Conservation (phyloP, 2,329 filamentous ascomycete genomes). For the Daldinia sp. region DNA sequence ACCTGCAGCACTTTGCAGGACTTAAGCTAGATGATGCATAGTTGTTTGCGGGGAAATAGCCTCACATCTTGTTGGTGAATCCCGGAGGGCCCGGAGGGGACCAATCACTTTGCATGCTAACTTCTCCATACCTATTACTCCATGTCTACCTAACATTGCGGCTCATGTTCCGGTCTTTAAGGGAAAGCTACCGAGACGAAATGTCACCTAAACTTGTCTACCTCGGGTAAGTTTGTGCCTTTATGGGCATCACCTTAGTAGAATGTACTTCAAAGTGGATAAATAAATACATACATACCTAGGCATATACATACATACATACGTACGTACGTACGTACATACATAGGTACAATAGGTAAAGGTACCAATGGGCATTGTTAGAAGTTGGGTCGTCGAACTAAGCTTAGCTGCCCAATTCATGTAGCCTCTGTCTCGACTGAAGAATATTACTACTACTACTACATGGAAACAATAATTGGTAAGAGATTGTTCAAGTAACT, state of each 20-base stretch:
- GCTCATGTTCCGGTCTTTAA: constrained; percentile 24
- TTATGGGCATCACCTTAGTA: constrained; percentile 1
- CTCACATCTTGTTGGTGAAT: constrained; percentile 23
- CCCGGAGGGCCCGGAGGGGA: neutral
- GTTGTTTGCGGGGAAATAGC: constrained; percentile 39
- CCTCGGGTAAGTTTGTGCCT: neutral
- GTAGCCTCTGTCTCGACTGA: no score
- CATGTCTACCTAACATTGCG: constrained; percentile 26
- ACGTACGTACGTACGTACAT: neutral
- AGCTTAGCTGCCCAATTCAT: no score
- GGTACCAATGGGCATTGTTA: no score
- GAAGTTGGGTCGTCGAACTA: no score
- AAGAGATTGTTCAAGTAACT: no score
- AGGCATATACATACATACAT: no score
- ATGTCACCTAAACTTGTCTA: neutral
- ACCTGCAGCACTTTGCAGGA: constrained; percentile 29
- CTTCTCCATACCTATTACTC: constrained; percentile 23
- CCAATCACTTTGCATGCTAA: constrained; percentile 20
- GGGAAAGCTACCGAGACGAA: constrained; percentile 1
- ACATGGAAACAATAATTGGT: no score
- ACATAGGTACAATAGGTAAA: neutral
- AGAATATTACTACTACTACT: no score
- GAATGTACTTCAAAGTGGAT: constrained; percentile 1
- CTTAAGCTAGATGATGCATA: constrained; percentile 21
- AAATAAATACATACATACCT: neutral